A percentile compares a stretch with the other conserved stretches of the same genome.
These are phyloP conservation scores for Aspergillus pseudoterreus DNA, from an alignment of 2,329 filamentous ascomycete genomes.

Conservation along the genomic window DNA sequence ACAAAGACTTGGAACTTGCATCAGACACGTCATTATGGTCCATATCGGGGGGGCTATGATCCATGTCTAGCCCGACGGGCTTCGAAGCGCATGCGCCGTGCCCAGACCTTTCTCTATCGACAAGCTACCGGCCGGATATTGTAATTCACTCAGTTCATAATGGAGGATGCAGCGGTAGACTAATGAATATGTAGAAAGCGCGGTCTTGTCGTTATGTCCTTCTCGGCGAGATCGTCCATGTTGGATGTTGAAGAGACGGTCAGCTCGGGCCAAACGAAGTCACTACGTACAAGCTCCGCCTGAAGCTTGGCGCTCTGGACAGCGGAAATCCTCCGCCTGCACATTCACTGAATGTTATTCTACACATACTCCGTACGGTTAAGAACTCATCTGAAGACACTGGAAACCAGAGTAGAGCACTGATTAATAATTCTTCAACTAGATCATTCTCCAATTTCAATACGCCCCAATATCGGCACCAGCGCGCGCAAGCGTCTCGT, in stretches of 20 bases:
- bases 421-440: too few relatives aligned
- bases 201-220: not conserved
- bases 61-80: conserved; percentile 1
- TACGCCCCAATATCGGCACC: conserved; percentile 60
- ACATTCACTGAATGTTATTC: too few relatives aligned
- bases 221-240: not conserved
- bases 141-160: conserved; percentile 10
- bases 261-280: not conserved
- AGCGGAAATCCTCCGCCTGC: not conserved
- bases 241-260: not conserved
- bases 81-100: conserved; percentile 10
- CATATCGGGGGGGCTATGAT: conserved; percentile 23
- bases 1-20: conserved; percentile 16
- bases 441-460: conserved; percentile 13
- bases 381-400: too few relatives aligned
- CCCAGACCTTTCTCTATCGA: not conserved
- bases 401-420: too few relatives aligned
- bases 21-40: conserved; percentile 20
- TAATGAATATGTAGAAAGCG: not conserved
- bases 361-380: too few relatives aligned
- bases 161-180: not conserved
- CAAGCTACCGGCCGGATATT: not conserved
- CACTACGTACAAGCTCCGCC: not conserved
- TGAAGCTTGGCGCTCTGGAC: not conserved
- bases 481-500: conserved; percentile 81